A percentile compares a stretch with the other conserved stretches of the same genome.
Conservation (phyloP, 306 rosid genomes). For the Sicyos baderoa region DNA sequence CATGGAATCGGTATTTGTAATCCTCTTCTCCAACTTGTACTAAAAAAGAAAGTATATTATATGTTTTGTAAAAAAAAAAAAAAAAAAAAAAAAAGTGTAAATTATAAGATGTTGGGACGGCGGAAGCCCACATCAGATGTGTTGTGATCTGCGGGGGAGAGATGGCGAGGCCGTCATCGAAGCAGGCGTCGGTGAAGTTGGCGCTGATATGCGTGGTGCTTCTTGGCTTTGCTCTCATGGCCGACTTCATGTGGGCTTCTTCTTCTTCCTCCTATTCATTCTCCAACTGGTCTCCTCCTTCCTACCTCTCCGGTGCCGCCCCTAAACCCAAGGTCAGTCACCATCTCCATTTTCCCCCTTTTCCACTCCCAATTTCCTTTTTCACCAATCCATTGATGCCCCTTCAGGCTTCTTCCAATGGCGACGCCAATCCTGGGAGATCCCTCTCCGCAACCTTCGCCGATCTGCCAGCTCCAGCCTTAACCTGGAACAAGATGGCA, state of each 20-base stretch:
- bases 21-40: no score
- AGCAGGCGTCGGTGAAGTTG: constrained; percentile 47
- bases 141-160: no score
- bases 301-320: constrained; percentile 15
- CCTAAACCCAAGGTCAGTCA: neutral
- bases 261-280: no score
- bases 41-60: no score
- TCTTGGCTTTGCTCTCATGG: constrained; percentile 58
- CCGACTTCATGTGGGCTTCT: constrained; percentile 74
- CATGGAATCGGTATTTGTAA: no score
- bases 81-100: no score
- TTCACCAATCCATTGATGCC: no score
- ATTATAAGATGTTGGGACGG: no score
- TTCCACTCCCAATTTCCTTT: no score
- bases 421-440: constrained; percentile 27
- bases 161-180: constrained; percentile 38
- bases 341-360: no score
- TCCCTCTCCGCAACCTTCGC: constrained; percentile 56
- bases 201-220: constrained; percentile 50
- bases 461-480: constrained; percentile 66
- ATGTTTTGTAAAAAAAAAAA: no score
- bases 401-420: constrained; percentile 16
- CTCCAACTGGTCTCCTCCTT: constrained; percentile 33
- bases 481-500: constrained; percentile 68
- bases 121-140: no score